A percentile compares a stretch with the other conserved stretches of the same genome.
These are phyloP conservation scores for Gastrolobium bilobum DNA, from an alignment of 306 rosid genomes.

Conservation along the genomic window DNA sequence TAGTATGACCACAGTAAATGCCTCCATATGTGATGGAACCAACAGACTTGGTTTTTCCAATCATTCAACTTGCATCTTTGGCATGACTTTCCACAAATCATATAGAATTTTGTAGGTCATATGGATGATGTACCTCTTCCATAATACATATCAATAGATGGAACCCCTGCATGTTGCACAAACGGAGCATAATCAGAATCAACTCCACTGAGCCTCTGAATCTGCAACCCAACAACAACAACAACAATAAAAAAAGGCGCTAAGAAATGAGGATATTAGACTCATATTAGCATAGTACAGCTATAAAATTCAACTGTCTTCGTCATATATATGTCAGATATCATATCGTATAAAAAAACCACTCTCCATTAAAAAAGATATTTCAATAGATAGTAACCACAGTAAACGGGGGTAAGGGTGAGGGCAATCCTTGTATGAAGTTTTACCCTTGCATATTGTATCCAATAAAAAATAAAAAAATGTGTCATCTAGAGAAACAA, in stretches of 20 bases:
- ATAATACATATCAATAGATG: conserved; percentile 85
- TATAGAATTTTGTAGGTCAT: conserved; percentile 9
- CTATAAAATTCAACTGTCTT: neutral
- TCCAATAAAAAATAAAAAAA: neutral
- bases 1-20: conserved; percentile 28
- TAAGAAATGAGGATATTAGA: conserved; percentile 42
- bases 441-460: too few relatives aligned
- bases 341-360: neutral
- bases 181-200: conserved; percentile 95
- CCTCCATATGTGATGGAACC: neutral
- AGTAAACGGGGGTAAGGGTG: too few relatives aligned
- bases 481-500: neutral
- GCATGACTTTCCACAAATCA: conserved; percentile 19
- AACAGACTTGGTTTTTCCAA: conserved; percentile 11
- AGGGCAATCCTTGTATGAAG: too few relatives aligned
- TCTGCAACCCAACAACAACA: conserved; percentile 61
- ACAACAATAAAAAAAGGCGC: conserved; percentile 16
- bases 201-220: conserved; percentile 77
- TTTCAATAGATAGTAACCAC: too few relatives aligned
- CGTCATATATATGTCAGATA: conserved; percentile 5
- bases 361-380: too few relatives aligned
- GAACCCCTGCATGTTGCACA: conserved; percentile 93
- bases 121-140: conserved; percentile 74
- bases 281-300: neutral
- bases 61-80: conserved; percentile 5